Evolutionary conservation across 306 rosid species (phyloP), one percentile per base, ranked within the genome.

Genomic region (Ziziphus jujuba): DNA sequence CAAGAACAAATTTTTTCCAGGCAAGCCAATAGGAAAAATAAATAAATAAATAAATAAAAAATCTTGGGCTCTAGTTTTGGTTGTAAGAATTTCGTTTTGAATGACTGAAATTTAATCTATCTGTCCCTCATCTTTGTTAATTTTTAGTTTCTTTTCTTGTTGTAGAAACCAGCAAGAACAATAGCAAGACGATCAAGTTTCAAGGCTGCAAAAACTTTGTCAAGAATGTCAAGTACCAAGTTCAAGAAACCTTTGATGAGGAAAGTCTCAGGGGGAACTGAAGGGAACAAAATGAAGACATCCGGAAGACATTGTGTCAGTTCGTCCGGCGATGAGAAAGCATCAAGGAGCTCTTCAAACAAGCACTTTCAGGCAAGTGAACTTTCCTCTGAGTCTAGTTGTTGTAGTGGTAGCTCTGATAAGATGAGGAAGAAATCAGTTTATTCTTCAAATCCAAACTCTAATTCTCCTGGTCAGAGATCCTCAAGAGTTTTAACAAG

Each of bases 151-250:
- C 36, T 24, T 69, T 70, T 20, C 79, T 84, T 13, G 79, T 55
- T 52, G 76, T 81, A 89, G 96, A 81, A 44, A 63, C 69, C 82
- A 31, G 61, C 67, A 61, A 66, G 65, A 71, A 45, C 45, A 21
- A 23, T 68, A 47, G 36, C 61, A 21, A 82, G 82, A 77, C 33
- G 62, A 57, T 52, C 75, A 16, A 75, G 75, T 47, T 71, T 63
- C 17, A 73, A 50, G 50, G 24, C 61, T 34, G 76, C 28, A 34
- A 85, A 64, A 84, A 77, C 38, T 53, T 70, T 84, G 2, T 54
- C 80, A 45, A 89, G 91, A 84, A 61, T 69, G 77, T 67, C 83
- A 28, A 87, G 95, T 57, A 55, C 76, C 72, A 91, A 84, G 77
- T 65, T 73, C 66, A 91, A 49, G 82, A 82, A 78, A 72, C 69